Evolutionary conservation across 1,284 basidiomycete species (phyloP), one percentile per base, ranked within the genome.

Genomic region (Trichosporon asahii): DNA sequence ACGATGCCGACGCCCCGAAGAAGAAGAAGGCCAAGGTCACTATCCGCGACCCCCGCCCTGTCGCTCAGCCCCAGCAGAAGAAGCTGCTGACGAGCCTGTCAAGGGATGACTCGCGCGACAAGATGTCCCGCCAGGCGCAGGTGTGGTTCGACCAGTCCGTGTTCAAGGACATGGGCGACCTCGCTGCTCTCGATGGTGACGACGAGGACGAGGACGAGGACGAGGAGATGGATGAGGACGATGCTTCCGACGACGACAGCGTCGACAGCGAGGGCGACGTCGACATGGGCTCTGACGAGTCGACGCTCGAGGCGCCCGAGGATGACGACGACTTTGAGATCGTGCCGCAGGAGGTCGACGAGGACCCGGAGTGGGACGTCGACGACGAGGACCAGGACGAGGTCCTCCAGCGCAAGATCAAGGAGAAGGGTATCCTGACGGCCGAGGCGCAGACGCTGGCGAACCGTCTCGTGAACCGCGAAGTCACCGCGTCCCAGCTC

Each of bases 101-200:
- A 55, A 79, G 82, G 18, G 71, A 75, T 57, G 77, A 80, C 68
- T 67, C 80, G 68, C 68, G 80, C 31, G 79, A 79, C 3, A 79
- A 83, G 66, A 82, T 84, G 78, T 87, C 85, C 73, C 82, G 85
- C 25, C 85, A 86, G 61, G 87, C 88, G 15, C 86, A 86, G 72
- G 83, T 98, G 23, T 99, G 97, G 97, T 99, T 99, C 83, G 92
- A 94, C 78, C 97, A 98, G 82, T 91, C 92, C 66, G 84, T 98
- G 65, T 99, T 99, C 86, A 88, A 90, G 70, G 91, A 88, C n/a
- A 79, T 93, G 7, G 89, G 88, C 31, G 86, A 87, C 64, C 77
- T 89, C 8, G 85, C 85, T 11, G 85, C 85, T n/a, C 79, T 87
- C n/a, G 83, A 84, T 37, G 85, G 82, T 1, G 83, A 84, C 65